Percentiles rank a stretch among this genome's conserved stretches.
phyloP scores from a whole-genome alignment of 2,329 filamentous ascomycete genomes.

The Fusarium penzigii region DNA sequence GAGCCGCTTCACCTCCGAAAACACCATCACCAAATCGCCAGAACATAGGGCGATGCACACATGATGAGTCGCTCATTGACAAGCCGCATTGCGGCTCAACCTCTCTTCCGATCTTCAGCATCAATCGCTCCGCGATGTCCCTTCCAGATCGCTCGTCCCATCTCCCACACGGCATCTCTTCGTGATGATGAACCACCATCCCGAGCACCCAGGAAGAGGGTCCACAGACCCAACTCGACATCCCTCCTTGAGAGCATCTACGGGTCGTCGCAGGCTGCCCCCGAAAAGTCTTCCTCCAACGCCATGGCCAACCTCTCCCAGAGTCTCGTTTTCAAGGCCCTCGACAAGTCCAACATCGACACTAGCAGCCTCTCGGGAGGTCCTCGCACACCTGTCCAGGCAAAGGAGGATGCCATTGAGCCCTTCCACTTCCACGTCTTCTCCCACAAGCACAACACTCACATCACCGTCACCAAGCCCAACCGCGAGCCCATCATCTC shows the following conservation, averaged over 20 bases:
- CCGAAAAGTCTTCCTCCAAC: slow-evolving; percentile 22
- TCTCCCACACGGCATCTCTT: slow-evolving; percentile 41
- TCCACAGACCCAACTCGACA: slow-evolving; percentile 29
- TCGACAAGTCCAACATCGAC: slow-evolving; percentile 37
- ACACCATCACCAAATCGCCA: slow-evolving; percentile 3
- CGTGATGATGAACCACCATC: slow-evolving; percentile 27
- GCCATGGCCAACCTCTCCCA: slow-evolving; percentile 38
- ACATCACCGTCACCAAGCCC: slow-evolving; percentile 86
- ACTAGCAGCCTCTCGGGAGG: slow-evolving; percentile 33
- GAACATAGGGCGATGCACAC: slow-evolving; percentile 30
- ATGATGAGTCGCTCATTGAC: slow-evolving; percentile 47
- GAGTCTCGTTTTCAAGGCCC: slow-evolving; percentile 42
- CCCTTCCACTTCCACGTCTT: slow-evolving; percentile 88
- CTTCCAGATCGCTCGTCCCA: slow-evolving; percentile 32
- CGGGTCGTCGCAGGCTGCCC: slow-evolving; percentile 25
- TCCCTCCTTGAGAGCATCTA: slow-evolving; percentile 38
- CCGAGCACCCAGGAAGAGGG: slow-evolving; percentile 20
- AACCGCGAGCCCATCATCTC: slow-evolving; percentile 78
- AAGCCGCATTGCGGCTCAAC: slow-evolving; percentile 45
- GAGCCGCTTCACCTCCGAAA: slow-evolving; percentile 7
- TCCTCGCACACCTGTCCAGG: slow-evolving; percentile 19
- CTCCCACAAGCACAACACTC: slow-evolving; percentile 89
- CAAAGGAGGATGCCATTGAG: slow-evolving; percentile 46
- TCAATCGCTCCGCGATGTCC: slow-evolving; percentile 21
- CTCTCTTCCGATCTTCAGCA: slow-evolving; percentile 33